phyloP scores from a whole-genome alignment of 768 basidiomycete genomes.

The Suillus subaureus region DNA sequence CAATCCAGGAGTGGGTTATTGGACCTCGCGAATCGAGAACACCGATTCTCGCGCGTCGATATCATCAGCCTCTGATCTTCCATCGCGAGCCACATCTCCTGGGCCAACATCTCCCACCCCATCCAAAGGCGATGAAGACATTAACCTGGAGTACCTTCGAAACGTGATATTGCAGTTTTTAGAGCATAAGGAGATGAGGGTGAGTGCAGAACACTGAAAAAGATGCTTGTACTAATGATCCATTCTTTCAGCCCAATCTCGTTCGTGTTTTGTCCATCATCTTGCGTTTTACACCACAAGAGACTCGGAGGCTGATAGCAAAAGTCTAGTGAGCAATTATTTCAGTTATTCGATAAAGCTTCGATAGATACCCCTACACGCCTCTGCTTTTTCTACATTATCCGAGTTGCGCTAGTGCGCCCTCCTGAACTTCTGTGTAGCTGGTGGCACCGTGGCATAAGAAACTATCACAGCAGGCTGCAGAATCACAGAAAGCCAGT shows the following conservation, averaged over 20 bases:
- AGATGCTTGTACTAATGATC: conserved; percentile 7
- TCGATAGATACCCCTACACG: neutral
- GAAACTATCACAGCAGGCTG: neutral
- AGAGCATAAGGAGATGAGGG: conserved; percentile 98
- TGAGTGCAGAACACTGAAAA: conserved; percentile 40
- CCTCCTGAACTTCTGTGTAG: neutral
- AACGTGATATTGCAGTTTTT: conserved; percentile 97
- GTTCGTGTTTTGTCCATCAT: conserved; percentile 92
- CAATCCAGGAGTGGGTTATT: conserved; percentile 94
- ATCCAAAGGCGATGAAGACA: conserved; percentile 76
- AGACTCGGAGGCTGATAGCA: conserved; percentile 84
- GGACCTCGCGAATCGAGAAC: conserved; percentile 54
- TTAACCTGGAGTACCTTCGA: conserved; percentile 93
- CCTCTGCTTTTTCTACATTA: neutral
- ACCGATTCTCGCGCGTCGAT: conserved; percentile 38
- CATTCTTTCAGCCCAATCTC: conserved; percentile 69
- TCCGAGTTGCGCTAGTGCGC: neutral
- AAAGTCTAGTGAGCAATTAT: conserved; percentile 58
- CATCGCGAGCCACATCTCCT: conserved; percentile 40
- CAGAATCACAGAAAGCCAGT: neutral
- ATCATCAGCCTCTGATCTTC: conserved; percentile 45
- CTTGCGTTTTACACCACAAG: conserved; percentile 92
- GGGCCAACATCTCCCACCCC: conserved; percentile 29
- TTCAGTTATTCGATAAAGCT: neutral
- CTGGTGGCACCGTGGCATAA: neutral